Evolutionary conservation across 2,329 filamentous ascomycete species (phyloP), one percentile per base, ranked within the genome.

Genomic region (Bisporella sp.): DNA sequence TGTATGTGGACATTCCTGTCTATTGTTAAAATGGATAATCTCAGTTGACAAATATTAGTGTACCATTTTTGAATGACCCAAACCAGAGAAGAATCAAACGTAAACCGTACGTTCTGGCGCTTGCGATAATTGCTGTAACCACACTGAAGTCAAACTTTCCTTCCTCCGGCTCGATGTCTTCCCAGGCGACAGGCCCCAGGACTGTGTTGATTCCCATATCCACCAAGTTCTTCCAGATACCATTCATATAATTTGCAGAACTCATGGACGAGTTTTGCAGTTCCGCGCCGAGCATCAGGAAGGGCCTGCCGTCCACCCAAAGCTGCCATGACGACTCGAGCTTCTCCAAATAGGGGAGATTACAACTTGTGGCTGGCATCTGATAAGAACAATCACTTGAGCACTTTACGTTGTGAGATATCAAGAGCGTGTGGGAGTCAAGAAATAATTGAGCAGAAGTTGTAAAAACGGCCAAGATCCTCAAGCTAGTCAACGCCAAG

Each of bases 231-330:
- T 66, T 64, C 71, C 72, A 76, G 5, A 69, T 60, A 6, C 66
- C 62, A 12, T 63, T 57, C 72, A 76, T 75, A 51, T 70, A 74
- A 43, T 66, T 62, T 6, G 69, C 64, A 5, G 69, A 74, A 6
- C 66, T 69, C 44, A 75, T 62, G 1, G 71, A 72, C 0, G 72
- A 75, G 55, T 75, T 75, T 49, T 75, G 73, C 37, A 74, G 59
- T 60, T 75, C 71, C 7, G 61, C 72, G n/a, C 63, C 68, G 5
- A 72, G 64, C 53, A 72, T 69, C 35, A 74, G 67, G 48, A 72
- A 72, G 0, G 71, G 72, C 31, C 69, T 59, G 53, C 67, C 71
- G 59, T 74, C 55, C 53, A 74, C 69, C 41, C 72, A 58, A 11
- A 75, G 64, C 52, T 76, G 71, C 43, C 50, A 42, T 4, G 43